These are phyloP conservation scores for Loxodes magnus DNA, from an alignment of 73 alveolate genomes.

Conservation along the genomic window DNA sequence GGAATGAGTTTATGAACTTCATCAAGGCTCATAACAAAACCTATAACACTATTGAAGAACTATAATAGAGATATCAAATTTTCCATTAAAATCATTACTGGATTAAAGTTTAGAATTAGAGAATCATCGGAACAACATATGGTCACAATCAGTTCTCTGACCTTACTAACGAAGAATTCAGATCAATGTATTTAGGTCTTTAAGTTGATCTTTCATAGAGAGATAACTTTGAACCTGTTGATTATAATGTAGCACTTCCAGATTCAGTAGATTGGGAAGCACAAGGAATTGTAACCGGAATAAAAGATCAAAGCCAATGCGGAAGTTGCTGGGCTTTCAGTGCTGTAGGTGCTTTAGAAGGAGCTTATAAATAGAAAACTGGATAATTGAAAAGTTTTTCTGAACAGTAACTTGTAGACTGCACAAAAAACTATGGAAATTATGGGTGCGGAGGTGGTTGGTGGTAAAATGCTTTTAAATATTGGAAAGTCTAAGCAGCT, in stretches of 20 bases:
- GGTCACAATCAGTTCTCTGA: conserved; percentile 40
- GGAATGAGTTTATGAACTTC: conserved; percentile 35
- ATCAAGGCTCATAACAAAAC: conserved; percentile 29
- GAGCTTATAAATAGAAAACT: conserved; percentile 20
- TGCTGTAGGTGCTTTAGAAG: conserved; percentile 52
- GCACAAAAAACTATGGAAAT: conserved; percentile 26
- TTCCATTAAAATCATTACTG: conserved; percentile 14
- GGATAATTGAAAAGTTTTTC: conserved; percentile 18
- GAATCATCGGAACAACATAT: background rate
- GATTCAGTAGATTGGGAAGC: conserved; percentile 52
- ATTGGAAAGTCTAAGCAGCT: conserved; percentile 18
- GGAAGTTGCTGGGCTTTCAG: conserved; percentile 82
- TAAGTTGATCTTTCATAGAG: background rate
- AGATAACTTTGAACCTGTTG: background rate
- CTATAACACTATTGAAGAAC: conserved; percentile 33
- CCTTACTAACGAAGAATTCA: conserved; percentile 23
- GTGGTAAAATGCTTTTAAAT: conserved; percentile 1
- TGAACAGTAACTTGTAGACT: conserved; percentile 50
- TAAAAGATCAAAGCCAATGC: conserved; percentile 59
- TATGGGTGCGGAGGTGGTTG: conserved; percentile 53
- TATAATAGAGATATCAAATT: conserved; percentile 10
- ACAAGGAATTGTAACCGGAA: conserved; percentile 37
- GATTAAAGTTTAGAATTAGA: background rate
- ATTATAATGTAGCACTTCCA: background rate
- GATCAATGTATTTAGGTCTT: background rate